These are phyloP conservation scores for Cordyceps pruinosa DNA, from an alignment of 2,329 filamentous ascomycete genomes.

Conservation along the genomic window DNA sequence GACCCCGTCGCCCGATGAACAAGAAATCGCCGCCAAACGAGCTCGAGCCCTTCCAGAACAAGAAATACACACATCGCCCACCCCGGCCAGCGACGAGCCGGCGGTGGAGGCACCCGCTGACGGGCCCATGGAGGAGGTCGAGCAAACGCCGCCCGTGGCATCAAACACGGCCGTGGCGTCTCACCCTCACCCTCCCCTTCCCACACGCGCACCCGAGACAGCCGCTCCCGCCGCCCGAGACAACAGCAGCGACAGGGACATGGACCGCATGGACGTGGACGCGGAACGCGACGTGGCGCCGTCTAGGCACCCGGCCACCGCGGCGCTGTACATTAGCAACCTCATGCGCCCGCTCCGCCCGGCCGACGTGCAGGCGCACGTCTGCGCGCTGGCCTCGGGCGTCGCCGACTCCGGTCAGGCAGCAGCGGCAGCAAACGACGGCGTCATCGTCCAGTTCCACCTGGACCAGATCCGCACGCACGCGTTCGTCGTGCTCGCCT, in stretches of 20 bases:
- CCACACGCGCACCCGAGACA: neutral
- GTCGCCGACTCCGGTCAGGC: constrained; percentile 47
- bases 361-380: constrained; percentile 57
- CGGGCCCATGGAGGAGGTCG: constrained; percentile 7
- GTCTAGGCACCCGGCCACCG: constrained; percentile 63
- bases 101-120: constrained; percentile 5
- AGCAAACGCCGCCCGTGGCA: constrained; percentile 4
- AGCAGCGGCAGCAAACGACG: constrained; percentile 44
- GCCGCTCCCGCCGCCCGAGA: neutral
- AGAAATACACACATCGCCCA: constrained; percentile 14
- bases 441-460: constrained; percentile 59
- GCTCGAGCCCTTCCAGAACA: constrained; percentile 33
- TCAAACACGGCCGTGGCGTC: neutral
- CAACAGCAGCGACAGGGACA: constrained; percentile 7
- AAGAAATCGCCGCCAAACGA: constrained; percentile 50
- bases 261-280: constrained; percentile 24
- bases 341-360: constrained; percentile 81
- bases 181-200: neutral
- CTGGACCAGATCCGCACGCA: constrained; percentile 84
- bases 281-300: constrained; percentile 38
- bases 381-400: constrained; percentile 64
- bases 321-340: constrained; percentile 80
- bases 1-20: constrained; percentile 50
- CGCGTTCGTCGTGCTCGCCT: constrained; percentile 70
- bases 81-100: constrained; percentile 7